These are phyloP conservation scores for Fusarium citri DNA, from an alignment of 2,329 filamentous ascomycete genomes.

Conservation along the genomic window DNA sequence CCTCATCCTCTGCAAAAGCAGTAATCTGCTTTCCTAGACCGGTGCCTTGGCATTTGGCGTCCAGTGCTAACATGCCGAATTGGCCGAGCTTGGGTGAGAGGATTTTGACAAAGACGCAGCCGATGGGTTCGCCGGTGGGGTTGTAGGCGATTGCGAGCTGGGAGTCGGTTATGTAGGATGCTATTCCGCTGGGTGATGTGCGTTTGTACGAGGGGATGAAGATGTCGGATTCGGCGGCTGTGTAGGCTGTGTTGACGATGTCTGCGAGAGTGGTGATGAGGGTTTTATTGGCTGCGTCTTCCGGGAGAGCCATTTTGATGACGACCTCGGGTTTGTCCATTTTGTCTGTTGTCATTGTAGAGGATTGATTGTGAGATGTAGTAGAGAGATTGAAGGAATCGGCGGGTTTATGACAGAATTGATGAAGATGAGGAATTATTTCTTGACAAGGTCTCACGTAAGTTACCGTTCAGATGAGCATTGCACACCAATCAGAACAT, in stretches of 20 bases:
- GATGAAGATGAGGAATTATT: background rate
- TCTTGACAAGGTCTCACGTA: background rate
- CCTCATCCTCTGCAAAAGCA: constrained; percentile 47
- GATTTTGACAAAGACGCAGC: constrained; percentile 46
- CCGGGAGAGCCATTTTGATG: constrained; percentile 36
- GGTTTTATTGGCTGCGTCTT: constrained; percentile 33
- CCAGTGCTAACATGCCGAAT: constrained; percentile 48
- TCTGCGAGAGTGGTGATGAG: constrained; percentile 30
- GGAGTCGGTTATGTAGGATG: constrained; percentile 33
- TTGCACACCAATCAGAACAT: background rate
- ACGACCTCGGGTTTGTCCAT: constrained; percentile 1
- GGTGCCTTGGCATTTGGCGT: constrained; percentile 36
- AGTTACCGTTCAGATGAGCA: background rate
- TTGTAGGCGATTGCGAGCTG: constrained; percentile 44
- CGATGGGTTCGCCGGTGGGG: constrained; percentile 24
- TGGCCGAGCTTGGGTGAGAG: constrained; percentile 36
- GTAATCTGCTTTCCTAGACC: constrained; percentile 45
- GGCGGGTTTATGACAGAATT: background rate
- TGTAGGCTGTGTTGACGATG: constrained; percentile 47
- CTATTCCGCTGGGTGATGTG: constrained; percentile 39
- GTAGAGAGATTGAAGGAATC: accelerated
- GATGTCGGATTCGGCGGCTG: constrained; percentile 43
- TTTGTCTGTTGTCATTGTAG: background rate
- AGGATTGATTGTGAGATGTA: accelerated
- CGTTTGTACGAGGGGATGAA: constrained; percentile 46